These are phyloP conservation scores for Galium porrigens DNA, from an alignment of 305 asterid species.

Conservation along the genomic window DNA sequence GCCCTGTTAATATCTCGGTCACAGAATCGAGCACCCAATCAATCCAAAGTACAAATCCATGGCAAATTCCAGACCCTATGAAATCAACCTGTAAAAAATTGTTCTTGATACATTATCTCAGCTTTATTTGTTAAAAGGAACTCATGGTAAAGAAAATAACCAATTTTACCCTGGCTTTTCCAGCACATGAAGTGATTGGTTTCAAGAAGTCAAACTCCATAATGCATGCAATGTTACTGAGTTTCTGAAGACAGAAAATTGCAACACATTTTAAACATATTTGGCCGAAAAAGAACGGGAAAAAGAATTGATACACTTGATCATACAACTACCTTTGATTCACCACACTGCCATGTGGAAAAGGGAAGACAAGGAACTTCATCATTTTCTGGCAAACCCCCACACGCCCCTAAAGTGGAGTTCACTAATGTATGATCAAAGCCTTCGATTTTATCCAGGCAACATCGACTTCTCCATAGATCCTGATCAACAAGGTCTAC, in stretches of 20 bases:
- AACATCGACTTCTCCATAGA: conserved; percentile 72
- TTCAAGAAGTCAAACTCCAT: conserved; percentile 68
- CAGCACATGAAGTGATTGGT: conserved; percentile 50
- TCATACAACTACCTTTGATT: conserved; percentile 38
- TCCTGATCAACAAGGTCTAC: conserved; percentile 35
- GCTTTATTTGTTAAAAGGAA: conserved; percentile 13
- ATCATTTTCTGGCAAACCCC: conserved; percentile 49
- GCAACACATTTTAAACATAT: neutral
- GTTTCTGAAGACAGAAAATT: conserved; percentile 35
- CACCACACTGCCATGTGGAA: conserved; percentile 74
- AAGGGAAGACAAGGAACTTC: conserved; percentile 56
- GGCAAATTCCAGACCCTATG: conserved; percentile 51
- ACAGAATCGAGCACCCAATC: conserved; percentile 62
- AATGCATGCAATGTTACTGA: conserved; percentile 43
- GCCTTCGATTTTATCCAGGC: conserved; percentile 68
- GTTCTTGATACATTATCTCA: conserved; percentile 1
- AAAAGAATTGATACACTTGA: neutral
- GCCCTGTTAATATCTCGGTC: conserved; percentile 50
- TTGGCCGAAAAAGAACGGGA: neutral
- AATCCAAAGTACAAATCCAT: conserved; percentile 76
- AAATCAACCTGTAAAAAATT: conserved; percentile 41
- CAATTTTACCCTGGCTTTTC: conserved; percentile 47
- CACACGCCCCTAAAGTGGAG: conserved; percentile 68
- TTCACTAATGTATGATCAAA: conserved; percentile 67
- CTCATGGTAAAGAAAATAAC: conserved; percentile 3